Conservation (phyloP, 2,329 filamentous ascomycete genomes). For the Davidsoniella neocaledoniae region DNA sequence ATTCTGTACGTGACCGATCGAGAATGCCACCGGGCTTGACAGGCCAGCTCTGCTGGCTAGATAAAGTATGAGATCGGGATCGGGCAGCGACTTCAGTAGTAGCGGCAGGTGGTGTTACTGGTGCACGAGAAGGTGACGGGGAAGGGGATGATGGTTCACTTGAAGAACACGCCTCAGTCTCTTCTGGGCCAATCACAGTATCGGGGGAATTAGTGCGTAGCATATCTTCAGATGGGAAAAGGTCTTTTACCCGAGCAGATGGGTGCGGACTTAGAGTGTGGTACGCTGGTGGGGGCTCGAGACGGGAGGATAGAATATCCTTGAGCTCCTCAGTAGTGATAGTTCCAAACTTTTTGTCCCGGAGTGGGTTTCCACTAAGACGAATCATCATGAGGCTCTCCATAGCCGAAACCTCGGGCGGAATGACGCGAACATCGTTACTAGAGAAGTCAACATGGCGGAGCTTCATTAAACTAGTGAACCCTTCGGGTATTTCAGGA, state of each 20-base stretch:
- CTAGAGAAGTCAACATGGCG: conserved; percentile 68
- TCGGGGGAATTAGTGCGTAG: conserved; percentile 10
- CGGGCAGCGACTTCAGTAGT: conserved; percentile 24
- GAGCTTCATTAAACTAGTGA: conserved; percentile 49
- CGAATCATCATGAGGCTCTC: conserved; percentile 56
- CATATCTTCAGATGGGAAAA: neutral
- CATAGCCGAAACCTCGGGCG: conserved; percentile 66
- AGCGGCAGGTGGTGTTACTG: neutral
- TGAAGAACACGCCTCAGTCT: neutral
- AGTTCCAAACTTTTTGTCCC: conserved; percentile 71
- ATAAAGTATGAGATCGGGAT: conserved; percentile 30
- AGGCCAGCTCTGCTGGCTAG: conserved; percentile 33
- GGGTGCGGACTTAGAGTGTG: conserved; percentile 5
- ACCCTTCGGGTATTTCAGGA: conserved; percentile 55
- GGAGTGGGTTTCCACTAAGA: conserved; percentile 75
- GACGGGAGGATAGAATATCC: conserved; percentile 46
- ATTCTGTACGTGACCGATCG: conserved; percentile 52
- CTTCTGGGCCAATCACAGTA: conserved; percentile 12
- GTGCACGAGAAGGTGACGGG: neutral
- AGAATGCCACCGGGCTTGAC: conserved; percentile 45
- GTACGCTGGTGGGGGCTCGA: conserved; percentile 35
- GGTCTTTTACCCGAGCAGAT: neutral
- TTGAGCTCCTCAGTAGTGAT: conserved; percentile 73
- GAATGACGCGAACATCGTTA: conserved; percentile 64
- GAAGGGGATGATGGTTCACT: neutral